Evolutionary conservation across 176 grass and related monocot genomes (phyloP), one percentile per base, ranked within the genome.

Genomic region (Avena sativa): DNA sequence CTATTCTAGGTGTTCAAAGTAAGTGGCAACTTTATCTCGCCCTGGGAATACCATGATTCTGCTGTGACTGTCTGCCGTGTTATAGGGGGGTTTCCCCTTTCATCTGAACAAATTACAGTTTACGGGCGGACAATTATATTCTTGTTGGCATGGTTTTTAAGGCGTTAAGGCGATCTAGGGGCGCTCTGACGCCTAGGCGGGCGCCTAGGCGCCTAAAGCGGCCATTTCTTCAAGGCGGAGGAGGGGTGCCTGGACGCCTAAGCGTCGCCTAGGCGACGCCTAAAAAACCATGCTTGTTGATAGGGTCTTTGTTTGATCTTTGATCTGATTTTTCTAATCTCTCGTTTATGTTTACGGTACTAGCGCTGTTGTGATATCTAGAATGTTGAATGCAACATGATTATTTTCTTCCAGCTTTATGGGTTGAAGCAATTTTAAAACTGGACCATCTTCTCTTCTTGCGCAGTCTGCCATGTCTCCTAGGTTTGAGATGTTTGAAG

Each of bases 401-500:
- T 87, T 83, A 81, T 85, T 68, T 19, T 32, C 51, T 86, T 86
- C 49, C 78, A 81, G 32, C 57, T 87, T 84, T 60, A 10, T 62
- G 76, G 60, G 62, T 69, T 80, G 23, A 23, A 85, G 26, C 66
- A 88, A 83, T 69, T 88, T 53, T 79, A 60, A 92, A 86, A 12
- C 48, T 77, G 77, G 20, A 40, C 70, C 56, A 74, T 84, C 36
- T 55, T 86, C 74, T 83, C 81, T 89, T 78, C 56, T 81, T 91
- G 38, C 51, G 44, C 89, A 98, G 93, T 84, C 95, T 96, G 81
- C 93, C 96, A 49, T 94, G 90, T 79, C 91, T 96, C 14, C 86
- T 96, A 67, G 89, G 92, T 81, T 62, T 94, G 60, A 94, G 93
- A 88, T 98, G 96, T 86, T 89, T 95, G 51, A 95, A 88, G 55